These are phyloP conservation scores for Diaporthe sp. DNA, from an alignment of 2,329 filamentous ascomycete species.

Conservation along the genomic window DNA sequence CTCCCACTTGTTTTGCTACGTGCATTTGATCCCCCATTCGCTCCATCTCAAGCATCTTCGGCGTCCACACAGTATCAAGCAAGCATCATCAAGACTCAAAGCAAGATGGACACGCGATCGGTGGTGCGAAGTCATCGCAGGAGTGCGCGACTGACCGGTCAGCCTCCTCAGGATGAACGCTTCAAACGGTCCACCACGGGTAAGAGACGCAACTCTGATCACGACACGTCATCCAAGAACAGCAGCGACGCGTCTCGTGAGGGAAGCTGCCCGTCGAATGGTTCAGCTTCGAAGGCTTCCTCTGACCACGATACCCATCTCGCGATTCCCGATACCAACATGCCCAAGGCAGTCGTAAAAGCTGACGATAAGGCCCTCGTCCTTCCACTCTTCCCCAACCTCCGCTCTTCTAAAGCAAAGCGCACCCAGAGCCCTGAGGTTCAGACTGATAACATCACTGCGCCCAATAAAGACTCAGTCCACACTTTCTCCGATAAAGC, in stretches of 20 bases:
- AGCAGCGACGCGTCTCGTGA: background rate
- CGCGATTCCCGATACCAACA: accelerated
- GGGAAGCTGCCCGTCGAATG: background rate
- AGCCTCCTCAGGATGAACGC: background rate
- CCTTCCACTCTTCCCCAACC: background rate
- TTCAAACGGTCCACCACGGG: background rate
- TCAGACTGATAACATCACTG: background rate
- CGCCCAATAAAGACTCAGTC: accelerated
- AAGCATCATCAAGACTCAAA: background rate
- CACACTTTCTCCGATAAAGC: background rate
- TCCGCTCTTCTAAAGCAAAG: background rate
- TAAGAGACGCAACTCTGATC: background rate
- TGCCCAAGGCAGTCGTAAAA: background rate
- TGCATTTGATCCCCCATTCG: background rate
- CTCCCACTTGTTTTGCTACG: background rate
- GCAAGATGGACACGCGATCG: conserved; percentile 26
- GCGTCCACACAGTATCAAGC: no score
- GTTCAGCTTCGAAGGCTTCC: background rate
- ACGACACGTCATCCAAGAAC: background rate
- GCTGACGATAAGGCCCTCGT: background rate
- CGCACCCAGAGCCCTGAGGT: background rate
- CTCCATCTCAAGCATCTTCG: background rate
- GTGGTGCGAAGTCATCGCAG: conserved; percentile 20
- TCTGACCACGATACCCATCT: background rate
- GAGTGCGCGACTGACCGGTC: conserved; percentile 10